phyloP scores from a whole-genome alignment of 257 asterid genomes.

The Solanum chmielewskii region DNA sequence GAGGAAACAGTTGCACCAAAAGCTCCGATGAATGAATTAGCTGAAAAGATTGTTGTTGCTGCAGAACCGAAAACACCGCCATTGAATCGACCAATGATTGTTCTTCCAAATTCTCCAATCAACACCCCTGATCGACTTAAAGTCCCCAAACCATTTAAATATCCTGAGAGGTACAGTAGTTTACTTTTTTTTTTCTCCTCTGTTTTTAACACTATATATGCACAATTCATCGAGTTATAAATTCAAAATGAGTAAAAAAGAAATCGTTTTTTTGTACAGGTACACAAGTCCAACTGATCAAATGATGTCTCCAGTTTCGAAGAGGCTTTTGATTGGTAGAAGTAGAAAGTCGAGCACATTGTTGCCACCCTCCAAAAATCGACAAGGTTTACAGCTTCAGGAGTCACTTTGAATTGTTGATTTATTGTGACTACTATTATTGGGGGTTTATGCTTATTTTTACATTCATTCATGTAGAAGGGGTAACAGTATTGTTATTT shows the following conservation, averaged over 20 bases:
- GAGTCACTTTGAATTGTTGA: slow-evolving; percentile 10
- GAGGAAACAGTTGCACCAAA: background rate
- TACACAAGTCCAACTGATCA: slow-evolving; percentile 71
- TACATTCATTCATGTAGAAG: background rate
- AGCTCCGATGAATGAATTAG: background rate
- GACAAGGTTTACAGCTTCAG: background rate
- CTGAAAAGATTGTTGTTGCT: background rate
- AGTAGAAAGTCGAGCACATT: slow-evolving; percentile 32
- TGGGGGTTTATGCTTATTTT: background rate
- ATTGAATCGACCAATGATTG: background rate
- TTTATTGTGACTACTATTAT: background rate
- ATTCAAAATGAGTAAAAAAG: too few species aligned
- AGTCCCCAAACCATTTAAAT: slow-evolving; percentile 58
- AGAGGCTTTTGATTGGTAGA: slow-evolving; percentile 34
- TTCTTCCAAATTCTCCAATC: background rate
- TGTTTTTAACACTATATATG: background rate
- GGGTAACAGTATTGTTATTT: background rate
- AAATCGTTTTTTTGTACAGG: slow-evolving; percentile 5
- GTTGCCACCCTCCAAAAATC: slow-evolving; percentile 41
- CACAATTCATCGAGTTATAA: background rate
- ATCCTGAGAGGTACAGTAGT: slow-evolving; percentile 42
- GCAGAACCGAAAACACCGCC: background rate
- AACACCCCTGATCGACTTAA: slow-evolving; percentile 43
- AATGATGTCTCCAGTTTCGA: slow-evolving; percentile 57
- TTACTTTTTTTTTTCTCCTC: background rate